phyloP scores from a whole-genome alignment of 2,329 filamentous ascomycete genomes.

The Falciphora oryzae region DNA sequence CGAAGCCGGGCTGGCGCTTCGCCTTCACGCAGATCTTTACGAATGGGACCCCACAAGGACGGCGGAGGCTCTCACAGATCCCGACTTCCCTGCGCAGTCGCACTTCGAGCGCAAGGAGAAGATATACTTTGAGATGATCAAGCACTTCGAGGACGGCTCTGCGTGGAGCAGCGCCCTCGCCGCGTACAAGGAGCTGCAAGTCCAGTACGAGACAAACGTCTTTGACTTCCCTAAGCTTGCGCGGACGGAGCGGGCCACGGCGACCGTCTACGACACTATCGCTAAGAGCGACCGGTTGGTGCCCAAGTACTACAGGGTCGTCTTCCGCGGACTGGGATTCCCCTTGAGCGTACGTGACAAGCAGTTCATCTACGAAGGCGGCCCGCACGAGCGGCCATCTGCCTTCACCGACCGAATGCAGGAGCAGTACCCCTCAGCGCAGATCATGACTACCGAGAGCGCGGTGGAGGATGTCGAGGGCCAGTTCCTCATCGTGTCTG shows the following conservation, averaged over 20 bases:
- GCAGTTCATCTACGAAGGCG: conserved; percentile 85
- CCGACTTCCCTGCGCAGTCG: conserved; percentile 73
- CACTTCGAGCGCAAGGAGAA: conserved; percentile 90
- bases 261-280: conserved; percentile 84
- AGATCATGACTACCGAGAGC: conserved; percentile 65
- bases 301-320: conserved; percentile 85
- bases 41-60: conserved; percentile 75
- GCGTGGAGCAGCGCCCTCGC: conserved; percentile 85
- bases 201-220: conserved; percentile 83
- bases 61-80: conserved; percentile 63
- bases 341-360: conserved; percentile 77
- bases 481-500: conserved; percentile 78
- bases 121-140: conserved; percentile 92
- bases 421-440: conserved; percentile 79
- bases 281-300: conserved; percentile 72
- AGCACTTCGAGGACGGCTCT: conserved; percentile 88
- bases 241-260: conserved; percentile 82
- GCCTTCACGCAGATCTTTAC: conserved; percentile 87
- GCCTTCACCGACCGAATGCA: conserved; percentile 90
- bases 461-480: conserved; percentile 74
- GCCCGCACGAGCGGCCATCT: conserved; percentile 66
- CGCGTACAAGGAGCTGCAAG: conserved; percentile 83
- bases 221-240: conserved; percentile 93
- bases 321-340: conserved; percentile 86
- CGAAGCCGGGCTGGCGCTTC: conserved; percentile 82